These are phyloP conservation scores for Tulasnella sp. DNA, from an alignment of 768 basidiomycete species.

Conservation along the genomic window DNA sequence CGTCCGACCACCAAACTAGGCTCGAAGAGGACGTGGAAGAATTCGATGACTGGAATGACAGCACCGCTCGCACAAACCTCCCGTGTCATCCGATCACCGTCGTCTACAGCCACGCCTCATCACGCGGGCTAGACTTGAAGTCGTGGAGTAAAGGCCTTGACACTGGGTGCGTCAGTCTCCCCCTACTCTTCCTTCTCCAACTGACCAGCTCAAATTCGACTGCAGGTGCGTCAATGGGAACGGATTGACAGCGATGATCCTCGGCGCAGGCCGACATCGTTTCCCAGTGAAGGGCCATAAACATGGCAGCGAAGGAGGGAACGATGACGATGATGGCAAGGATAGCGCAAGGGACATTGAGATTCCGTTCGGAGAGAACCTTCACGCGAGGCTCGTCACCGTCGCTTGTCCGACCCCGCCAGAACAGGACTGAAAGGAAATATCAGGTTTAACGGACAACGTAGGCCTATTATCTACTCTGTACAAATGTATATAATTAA, in stretches of 20 bases:
- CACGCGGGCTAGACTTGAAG: constrained; percentile 68
- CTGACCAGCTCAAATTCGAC: not conserved
- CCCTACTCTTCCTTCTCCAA: not conserved
- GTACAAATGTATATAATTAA: too few species aligned
- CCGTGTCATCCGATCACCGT: constrained; percentile 66
- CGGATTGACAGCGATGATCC: constrained; percentile 11
- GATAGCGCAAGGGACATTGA: not conserved
- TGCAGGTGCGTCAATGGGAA: constrained; percentile 8
- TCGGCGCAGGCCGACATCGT: not conserved
- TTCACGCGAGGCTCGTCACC: constrained; percentile 2
- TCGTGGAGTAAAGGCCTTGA: constrained; percentile 81
- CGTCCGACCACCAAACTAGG: too few species aligned
- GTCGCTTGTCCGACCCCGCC: constrained; percentile 11
- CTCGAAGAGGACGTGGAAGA: too few species aligned
- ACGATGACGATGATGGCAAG: not conserved
- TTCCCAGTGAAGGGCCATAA: too few species aligned
- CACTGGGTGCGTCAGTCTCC: constrained; percentile 62
- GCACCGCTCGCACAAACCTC: constrained; percentile 5
- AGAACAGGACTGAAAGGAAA: too few species aligned
- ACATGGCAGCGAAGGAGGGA: not conserved
- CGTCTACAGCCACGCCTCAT: constrained; percentile 79
- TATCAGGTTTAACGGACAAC: too few species aligned
- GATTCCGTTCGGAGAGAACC: constrained; percentile 9
- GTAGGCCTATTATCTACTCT: too few species aligned
- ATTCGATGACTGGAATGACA: too few species aligned